Percentiles rank a stretch among this genome's conserved stretches.
These are phyloP conservation scores for Verbascum thapsus DNA, from an alignment of 257 asterid genomes.

Conservation along the genomic window DNA sequence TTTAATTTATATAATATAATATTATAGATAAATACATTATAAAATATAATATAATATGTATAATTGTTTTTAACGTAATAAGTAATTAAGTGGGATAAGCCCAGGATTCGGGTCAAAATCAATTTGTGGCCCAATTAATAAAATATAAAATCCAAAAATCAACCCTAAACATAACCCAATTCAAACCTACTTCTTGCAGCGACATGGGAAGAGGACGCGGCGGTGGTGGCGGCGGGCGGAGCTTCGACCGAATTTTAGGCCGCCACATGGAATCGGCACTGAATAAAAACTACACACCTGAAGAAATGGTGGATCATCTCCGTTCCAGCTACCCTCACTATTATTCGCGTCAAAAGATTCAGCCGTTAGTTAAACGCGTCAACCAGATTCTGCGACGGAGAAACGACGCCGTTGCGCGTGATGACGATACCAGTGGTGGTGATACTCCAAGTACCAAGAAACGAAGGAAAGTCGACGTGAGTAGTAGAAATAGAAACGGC, in stretches of 20 bases:
- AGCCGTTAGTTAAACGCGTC: slow-evolving; percentile 54
- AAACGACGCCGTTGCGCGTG: slow-evolving; percentile 17
- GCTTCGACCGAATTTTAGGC: slow-evolving; percentile 42
- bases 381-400: slow-evolving; percentile 26
- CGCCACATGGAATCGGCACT: slow-evolving; percentile 42
- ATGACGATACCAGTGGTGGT: slow-evolving; percentile 19
- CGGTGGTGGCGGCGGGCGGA: slow-evolving; percentile 28
- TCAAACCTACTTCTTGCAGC: slow-evolving; percentile 10
- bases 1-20: too few species aligned
- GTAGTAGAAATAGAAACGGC: slow-evolving; percentile 28
- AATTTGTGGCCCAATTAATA: too few species aligned
- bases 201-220: slow-evolving; percentile 31
- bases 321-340: slow-evolving; percentile 49
- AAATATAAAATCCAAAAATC: too few species aligned
- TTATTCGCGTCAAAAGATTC: slow-evolving; percentile 60
- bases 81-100: too few species aligned
- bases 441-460: slow-evolving; percentile 37
- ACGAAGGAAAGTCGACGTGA: slow-evolving; percentile 43
- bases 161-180: too few species aligned
- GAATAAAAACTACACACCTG: slow-evolving; percentile 40
- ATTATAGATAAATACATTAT: too few species aligned
- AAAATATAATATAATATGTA: too few species aligned
- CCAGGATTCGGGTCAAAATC: too few species aligned
- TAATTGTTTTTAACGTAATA: too few species aligned
- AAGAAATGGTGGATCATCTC: slow-evolving; percentile 68